Evolutionary conservation across 257 asterid species (phyloP).

Genomic region (Solanum sitiens): DNA sequence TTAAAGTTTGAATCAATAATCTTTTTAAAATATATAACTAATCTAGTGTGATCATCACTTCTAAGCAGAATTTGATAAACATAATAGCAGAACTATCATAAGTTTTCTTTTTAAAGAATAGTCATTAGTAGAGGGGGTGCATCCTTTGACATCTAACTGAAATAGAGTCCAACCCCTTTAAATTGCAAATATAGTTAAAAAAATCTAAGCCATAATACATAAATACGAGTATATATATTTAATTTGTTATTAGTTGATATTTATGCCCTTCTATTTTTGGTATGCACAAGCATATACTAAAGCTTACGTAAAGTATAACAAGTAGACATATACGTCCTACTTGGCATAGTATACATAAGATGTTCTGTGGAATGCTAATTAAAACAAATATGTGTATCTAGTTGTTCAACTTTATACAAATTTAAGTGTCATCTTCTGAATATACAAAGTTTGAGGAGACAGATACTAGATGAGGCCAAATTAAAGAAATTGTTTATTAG

Average conservation of each 20-base stretch:
- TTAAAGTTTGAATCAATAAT: neutral
- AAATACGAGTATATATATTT: too few relatives aligned
- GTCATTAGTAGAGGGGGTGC: neutral
- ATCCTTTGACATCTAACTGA: neutral
- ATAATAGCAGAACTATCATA: neutral
- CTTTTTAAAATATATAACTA: too few relatives aligned
- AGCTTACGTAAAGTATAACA: neutral
- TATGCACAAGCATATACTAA: neutral
- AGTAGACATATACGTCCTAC: neutral
- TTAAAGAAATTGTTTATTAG: too few relatives aligned
- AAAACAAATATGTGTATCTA: too few relatives aligned
- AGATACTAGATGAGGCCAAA: too few relatives aligned
- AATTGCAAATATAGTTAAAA: too few relatives aligned
- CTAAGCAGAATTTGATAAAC: neutral
- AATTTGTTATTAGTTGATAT: neutral
- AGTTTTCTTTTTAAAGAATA: neutral
- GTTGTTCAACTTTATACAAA: too few relatives aligned
- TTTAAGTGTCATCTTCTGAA: too few relatives aligned
- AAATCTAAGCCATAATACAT: neutral
- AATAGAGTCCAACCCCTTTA: neutral
- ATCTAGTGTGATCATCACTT: neutral
- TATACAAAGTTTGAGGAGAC: fast-evolving
- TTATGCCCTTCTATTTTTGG: too few relatives aligned
- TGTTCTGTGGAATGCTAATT: too few relatives aligned
- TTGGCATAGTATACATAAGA: neutral